Evolutionary conservation across 345 rosid species (phyloP).

Genomic region (Sisymbrium altissimum): DNA sequence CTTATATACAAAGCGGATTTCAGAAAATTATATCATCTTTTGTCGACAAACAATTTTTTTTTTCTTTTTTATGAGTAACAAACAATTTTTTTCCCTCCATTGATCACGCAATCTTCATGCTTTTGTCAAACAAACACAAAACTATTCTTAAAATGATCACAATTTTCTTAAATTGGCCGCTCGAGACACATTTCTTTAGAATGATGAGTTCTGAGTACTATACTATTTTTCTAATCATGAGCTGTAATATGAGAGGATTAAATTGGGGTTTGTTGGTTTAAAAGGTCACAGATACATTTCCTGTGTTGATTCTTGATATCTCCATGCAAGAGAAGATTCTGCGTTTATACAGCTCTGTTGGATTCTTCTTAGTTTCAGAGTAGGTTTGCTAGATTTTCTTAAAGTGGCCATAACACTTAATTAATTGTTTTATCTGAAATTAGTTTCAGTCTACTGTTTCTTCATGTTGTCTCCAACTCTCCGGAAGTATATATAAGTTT

Average conservation of each 20-base stretch:
- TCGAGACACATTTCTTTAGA: background rate
- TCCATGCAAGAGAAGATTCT: background rate
- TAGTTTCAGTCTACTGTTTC: background rate
- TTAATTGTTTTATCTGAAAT: background rate
- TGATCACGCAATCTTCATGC: background rate
- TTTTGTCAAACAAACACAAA: background rate
- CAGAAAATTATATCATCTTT: no score
- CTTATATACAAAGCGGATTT: background rate
- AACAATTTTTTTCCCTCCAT: no score
- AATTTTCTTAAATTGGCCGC: constrained; percentile 6
- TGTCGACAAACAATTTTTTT: background rate
- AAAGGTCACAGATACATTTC: background rate
- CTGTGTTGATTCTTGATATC: background rate
- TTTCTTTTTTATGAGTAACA: no score
- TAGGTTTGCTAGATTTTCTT: background rate
- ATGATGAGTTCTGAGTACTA: background rate
- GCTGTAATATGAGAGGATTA: background rate
- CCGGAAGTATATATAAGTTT: background rate
- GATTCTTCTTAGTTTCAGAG: background rate
- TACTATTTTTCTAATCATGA: background rate
- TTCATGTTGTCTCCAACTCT: background rate
- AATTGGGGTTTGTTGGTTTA: no score
- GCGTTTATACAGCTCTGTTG: background rate
- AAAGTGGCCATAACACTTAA: background rate
- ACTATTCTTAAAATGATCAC: background rate